A percentile compares a stretch with the other conserved stretches of the same genome.
These are phyloP conservation scores for Lentinula aciculospora DNA, from an alignment of 768 basidiomycete species.

Conservation along the genomic window DNA sequence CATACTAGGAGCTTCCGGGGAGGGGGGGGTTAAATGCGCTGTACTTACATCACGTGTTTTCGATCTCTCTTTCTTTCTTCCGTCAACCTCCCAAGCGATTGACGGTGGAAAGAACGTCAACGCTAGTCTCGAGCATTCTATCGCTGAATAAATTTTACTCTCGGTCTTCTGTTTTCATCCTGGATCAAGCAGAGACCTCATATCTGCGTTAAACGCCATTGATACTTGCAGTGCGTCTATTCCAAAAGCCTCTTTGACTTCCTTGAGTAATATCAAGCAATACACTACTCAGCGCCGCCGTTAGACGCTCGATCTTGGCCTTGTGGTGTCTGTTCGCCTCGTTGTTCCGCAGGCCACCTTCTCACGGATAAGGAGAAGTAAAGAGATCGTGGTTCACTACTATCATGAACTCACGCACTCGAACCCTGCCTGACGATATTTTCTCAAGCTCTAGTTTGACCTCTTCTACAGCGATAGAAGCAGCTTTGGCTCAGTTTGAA, in stretches of 20 bases:
- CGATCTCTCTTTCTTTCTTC: not conserved
- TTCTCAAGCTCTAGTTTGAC: conserved; percentile 1
- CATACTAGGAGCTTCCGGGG: too few relatives aligned
- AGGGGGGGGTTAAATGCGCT: too few relatives aligned
- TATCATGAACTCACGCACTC: not conserved
- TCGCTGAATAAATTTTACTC: not conserved
- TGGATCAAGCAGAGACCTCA: not conserved
- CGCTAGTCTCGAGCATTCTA: not conserved
- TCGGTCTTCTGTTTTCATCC: not conserved
- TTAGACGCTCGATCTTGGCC: not conserved
- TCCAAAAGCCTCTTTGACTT: not conserved
- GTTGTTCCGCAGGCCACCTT: not conserved
- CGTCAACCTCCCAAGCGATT: not conserved
- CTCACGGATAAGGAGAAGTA: not conserved
- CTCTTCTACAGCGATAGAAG: not conserved
- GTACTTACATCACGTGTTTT: not conserved
- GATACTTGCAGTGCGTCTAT: not conserved
- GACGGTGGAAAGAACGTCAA: not conserved
- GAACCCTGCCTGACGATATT: not conserved
- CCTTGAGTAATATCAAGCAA: not conserved
- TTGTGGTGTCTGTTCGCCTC: not conserved
- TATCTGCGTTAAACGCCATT: not conserved
- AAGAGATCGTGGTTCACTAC: not conserved
- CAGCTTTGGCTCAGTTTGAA: not conserved
- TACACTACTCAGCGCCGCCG: not conserved